A percentile compares a stretch with the other conserved stretches of the same genome.
Evolutionary conservation across 2,329 filamentous ascomycete genomes (phyloP).

Genomic region (Eutypella sp.): DNA sequence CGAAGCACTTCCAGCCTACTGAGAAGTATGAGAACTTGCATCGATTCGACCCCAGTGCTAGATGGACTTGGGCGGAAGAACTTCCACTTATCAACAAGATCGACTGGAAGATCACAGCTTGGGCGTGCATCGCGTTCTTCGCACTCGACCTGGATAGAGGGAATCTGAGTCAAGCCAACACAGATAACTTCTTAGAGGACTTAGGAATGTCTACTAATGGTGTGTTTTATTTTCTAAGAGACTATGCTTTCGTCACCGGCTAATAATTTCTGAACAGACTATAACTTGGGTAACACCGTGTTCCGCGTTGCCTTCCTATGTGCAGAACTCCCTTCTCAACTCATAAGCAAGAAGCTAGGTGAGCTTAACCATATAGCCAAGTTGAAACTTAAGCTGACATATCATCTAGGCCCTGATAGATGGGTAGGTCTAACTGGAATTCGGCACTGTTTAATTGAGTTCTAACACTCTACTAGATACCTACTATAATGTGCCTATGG

Average conservation of each 20-base stretch:
- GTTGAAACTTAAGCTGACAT: background rate
- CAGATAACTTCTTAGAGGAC: constrained; percentile 29
- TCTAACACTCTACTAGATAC: constrained; percentile 17
- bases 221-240: constrained; percentile 12
- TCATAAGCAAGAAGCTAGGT: constrained; percentile 19
- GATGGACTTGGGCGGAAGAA: constrained; percentile 28
- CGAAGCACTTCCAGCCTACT: constrained; percentile 29
- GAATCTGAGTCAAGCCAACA: constrained; percentile 36
- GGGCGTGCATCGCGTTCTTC: constrained; percentile 51
- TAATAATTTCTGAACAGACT: constrained; percentile 7
- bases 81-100: constrained; percentile 32
- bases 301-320: constrained; percentile 13
- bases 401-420: constrained; percentile 12
- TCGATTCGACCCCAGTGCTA: constrained; percentile 24
- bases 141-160: constrained; percentile 45
- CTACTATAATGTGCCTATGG: constrained; percentile 31
- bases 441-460: background rate
- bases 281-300: constrained; percentile 13
- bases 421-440: constrained; percentile 3
- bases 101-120: constrained; percentile 44
- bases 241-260: background rate
- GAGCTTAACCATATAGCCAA: background rate
- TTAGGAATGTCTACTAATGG: constrained; percentile 29
- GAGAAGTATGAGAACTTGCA: constrained; percentile 27
- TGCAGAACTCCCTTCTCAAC: constrained; percentile 18